Evolutionary conservation across 495 filamentous ascomycete species (phyloP).

Genomic region (Apodospora peruviana): DNA sequence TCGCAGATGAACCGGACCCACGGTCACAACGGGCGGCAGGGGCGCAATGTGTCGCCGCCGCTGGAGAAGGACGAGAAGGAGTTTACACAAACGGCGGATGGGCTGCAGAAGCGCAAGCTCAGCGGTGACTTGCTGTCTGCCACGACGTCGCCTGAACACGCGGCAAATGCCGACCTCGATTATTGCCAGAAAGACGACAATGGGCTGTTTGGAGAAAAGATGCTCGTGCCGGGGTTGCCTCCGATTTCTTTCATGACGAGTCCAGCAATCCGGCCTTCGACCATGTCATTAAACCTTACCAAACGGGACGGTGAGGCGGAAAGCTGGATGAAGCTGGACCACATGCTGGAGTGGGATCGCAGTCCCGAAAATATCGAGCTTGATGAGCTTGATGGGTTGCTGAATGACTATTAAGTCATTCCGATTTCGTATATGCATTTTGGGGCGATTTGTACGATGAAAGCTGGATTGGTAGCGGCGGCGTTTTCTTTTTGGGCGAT

Average conservation of each 20-base stretch:
- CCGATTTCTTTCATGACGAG: slow-evolving; percentile 35
- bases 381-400: slow-evolving; percentile 86
- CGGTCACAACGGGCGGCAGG: slow-evolving; percentile 16
- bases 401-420: slow-evolving; percentile 56
- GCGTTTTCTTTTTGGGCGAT: too few species aligned
- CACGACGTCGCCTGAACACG: slow-evolving; percentile 34
- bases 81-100: slow-evolving; percentile 89
- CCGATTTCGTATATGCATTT: not conserved
- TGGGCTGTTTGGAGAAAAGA: slow-evolving; percentile 48
- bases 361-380: slow-evolving; percentile 87
- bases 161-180: slow-evolving; percentile 40
- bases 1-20: not conserved
- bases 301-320: slow-evolving; percentile 48
- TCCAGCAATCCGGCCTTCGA: slow-evolving; percentile 37
- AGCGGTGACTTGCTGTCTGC: slow-evolving; percentile 40
- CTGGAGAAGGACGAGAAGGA: slow-evolving; percentile 94
- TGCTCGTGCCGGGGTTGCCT: slow-evolving; percentile 16
- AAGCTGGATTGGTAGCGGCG: not conserved
- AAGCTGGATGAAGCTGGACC: slow-evolving; percentile 45
- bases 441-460: not conserved
- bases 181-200: slow-evolving; percentile 42
- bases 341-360: slow-evolving; percentile 58
- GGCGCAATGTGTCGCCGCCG: slow-evolving; percentile 71
- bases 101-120: slow-evolving; percentile 70
- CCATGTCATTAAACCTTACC: slow-evolving; percentile 38